A percentile compares a stretch with the other conserved stretches of the same genome.
phyloP scores from a whole-genome alignment of 164 flowering plant genomes.

The Vitis rupestris region DNA sequence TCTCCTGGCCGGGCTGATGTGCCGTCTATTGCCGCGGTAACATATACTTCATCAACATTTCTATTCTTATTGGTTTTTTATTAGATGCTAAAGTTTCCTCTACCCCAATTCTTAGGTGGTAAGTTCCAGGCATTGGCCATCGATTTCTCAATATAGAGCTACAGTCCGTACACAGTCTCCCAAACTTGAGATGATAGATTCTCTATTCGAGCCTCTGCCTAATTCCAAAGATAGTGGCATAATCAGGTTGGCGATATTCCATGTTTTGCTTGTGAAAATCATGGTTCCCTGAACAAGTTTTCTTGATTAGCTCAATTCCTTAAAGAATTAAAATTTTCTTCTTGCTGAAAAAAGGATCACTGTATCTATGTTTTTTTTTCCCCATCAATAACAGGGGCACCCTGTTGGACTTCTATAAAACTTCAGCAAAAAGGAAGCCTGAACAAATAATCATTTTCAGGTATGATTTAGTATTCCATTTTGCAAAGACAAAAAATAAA shows the following conservation, averaged over 20 bases:
- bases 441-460: conserved; percentile 26
- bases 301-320: neutral
- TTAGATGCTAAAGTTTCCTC: too few relatives aligned
- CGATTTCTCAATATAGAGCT: conserved; percentile 24
- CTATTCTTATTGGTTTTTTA: neutral
- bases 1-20: conserved; percentile 13
- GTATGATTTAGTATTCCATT: neutral
- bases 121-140: conserved; percentile 26
- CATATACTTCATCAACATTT: neutral
- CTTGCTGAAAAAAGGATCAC: neutral
- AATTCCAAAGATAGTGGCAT: conserved; percentile 16
- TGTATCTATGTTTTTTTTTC: neutral
- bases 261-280: neutral
- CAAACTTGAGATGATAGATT: conserved; percentile 24
- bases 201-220: conserved; percentile 15
- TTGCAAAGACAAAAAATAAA: too few relatives aligned
- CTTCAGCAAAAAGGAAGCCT: conserved; percentile 16
- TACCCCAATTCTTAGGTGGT: conserved; percentile 17
- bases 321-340: neutral
- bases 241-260: conserved; percentile 8
- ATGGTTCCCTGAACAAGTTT: neutral
- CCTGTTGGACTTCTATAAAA: conserved; percentile 12
- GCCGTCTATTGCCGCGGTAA: conserved; percentile 19
- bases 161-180: conserved; percentile 25
- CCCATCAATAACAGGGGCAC: conserved; percentile 1